Base-by-base conservation (phyloP, 345 rosid species). In the Fremontodendron californicum region DNA sequence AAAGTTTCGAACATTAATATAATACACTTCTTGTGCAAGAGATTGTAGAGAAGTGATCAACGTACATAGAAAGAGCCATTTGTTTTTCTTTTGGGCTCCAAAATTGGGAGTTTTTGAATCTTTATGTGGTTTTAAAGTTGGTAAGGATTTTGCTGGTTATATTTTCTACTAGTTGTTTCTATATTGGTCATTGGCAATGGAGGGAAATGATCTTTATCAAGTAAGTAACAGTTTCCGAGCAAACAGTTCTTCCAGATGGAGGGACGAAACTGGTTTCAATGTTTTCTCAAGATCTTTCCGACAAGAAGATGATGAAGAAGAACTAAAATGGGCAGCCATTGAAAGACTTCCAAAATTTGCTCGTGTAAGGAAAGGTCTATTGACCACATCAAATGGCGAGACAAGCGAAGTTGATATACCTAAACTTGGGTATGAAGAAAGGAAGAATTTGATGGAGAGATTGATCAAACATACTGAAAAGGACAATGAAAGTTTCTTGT, bases 331-430 rank as follows among this genome's bases (percentile, higher is more conserved):
- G 83, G 85, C 86, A 2, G 90, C 90, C 25, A 78, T 85, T 9
- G 86, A 87, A 75, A 82, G 83, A 39, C 86, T 85, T 54, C 89
- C 87, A 0, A 88, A 86, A 9, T 81, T 79, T 42, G 80, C 76
- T 39, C 85, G 87, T 19, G 54, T 75, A 9, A 77, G 80, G 65
- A 84, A 77, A 64, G 89, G 83, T 21, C 33, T 85, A 0, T 8
- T 85, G 35, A 8, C 6, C 0, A 65, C 80, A 49, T 45, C 81
- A 60, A 45, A 33, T 48, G 89, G 89, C 39, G 81, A 63, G 40
- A 79, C 69, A 39, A 72, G 67, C 51, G 89, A 87, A 76, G 60
- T 85, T 72, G 83, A 87, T 40, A 68, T 85, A 31, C 64, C 60
- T n/a, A 73, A 78, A 23, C 66, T 85, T 57, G 85, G 81, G 12